A percentile compares a stretch with the other conserved stretches of the same genome.
Evolutionary conservation across 2,329 filamentous ascomycete genomes (phyloP).

Genomic region (Huntiella omanensis): DNA sequence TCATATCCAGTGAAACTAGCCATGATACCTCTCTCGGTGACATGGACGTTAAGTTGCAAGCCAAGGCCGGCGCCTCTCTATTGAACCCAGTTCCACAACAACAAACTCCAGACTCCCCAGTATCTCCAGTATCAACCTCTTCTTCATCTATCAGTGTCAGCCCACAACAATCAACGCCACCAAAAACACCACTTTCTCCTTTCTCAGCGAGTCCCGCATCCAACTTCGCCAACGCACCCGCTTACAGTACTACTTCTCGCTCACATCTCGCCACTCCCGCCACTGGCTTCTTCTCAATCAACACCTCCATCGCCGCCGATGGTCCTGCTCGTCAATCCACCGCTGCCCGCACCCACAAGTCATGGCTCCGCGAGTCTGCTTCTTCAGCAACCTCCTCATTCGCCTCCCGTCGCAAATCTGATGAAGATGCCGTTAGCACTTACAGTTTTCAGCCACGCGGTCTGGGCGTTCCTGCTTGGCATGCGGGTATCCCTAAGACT

Average conservation of each 20-base stretch:
- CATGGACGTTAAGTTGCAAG: conserved; percentile 2
- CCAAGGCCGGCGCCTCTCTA: conserved; percentile 1
- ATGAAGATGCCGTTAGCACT: not conserved
- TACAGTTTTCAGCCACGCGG: conserved; percentile 3
- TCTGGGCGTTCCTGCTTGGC: conserved; percentile 1
- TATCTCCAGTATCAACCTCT: not conserved
- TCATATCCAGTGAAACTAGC: not conserved
- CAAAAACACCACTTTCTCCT: not conserved
- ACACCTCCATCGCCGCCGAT: not conserved
- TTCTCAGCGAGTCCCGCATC: not conserved
- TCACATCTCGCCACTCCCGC: conserved; percentile 1
- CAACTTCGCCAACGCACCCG: not conserved
- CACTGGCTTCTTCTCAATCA: conserved; percentile 3
- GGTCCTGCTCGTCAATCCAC: not conserved
- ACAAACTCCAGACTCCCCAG: not conserved
- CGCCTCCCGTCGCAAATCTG: not conserved
- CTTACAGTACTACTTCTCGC: not conserved
- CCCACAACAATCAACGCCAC: no score
- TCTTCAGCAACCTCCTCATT: not conserved
- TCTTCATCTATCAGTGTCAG: no score
- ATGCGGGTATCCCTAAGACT: not conserved
- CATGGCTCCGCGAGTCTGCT: not conserved
- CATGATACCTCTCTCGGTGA: conserved; percentile 1
- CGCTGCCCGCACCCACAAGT: not conserved
- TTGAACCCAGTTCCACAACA: not conserved